A percentile compares a stretch with the other conserved stretches of the same genome.
Evolutionary conservation across 805 yeast species (phyloP).

Genomic region (Metschnikowia similis): DNA sequence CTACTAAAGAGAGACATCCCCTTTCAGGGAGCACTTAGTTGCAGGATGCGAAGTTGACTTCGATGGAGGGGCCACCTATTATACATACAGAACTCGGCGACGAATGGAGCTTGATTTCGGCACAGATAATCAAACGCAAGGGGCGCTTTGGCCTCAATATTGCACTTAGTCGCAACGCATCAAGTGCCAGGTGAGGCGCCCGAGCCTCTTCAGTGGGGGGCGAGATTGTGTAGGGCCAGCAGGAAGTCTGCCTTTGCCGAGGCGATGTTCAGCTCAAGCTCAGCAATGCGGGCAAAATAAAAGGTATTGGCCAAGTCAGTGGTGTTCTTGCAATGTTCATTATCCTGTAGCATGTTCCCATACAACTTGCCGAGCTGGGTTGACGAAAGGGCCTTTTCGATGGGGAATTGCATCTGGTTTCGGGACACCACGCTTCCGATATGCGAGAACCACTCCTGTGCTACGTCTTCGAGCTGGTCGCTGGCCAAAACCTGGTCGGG

Average conservation of each 20-base stretch:
- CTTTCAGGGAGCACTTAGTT: too few species aligned
- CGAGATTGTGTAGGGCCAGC: background rate
- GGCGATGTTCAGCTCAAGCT: conserved; percentile 26
- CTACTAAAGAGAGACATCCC: too few species aligned
- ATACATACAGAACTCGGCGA: too few species aligned
- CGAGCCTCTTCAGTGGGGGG: background rate
- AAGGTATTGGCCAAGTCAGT: conserved; percentile 37
- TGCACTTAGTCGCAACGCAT: too few species aligned
- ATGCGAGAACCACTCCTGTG: conserved; percentile 29
- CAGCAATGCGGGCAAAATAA: conserved; percentile 30
- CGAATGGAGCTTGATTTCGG: too few species aligned
- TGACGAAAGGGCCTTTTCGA: conserved; percentile 16
- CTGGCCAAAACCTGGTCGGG: conserved; percentile 16
- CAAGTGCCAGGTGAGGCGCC: too few species aligned
- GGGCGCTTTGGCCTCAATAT: too few species aligned
- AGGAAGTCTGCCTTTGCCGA: conserved; percentile 18
- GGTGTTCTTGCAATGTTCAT: conserved; percentile 26
- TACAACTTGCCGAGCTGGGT: conserved; percentile 23
- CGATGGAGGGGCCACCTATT: too few species aligned
- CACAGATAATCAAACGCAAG: too few species aligned
- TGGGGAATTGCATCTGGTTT: conserved; percentile 14
- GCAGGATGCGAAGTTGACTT: too few species aligned
- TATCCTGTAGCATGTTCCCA: conserved; percentile 22
- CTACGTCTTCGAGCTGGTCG: conserved; percentile 22
- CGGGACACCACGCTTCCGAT: conserved; percentile 23